phyloP scores from a whole-genome alignment of 1,284 basidiomycete species.

The Austropuccinia psidii region DNA sequence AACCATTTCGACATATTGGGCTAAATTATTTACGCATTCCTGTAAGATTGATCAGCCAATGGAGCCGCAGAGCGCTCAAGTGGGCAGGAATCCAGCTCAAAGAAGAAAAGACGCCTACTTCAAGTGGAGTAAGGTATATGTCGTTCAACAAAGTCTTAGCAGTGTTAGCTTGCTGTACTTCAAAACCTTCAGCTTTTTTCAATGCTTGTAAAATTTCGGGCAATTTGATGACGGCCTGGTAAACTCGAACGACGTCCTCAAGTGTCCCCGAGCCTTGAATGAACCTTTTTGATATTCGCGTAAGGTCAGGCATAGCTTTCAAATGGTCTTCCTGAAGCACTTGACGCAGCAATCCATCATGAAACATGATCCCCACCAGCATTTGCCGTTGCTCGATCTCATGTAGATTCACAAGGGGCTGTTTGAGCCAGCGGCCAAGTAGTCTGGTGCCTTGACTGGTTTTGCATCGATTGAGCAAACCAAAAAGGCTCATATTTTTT shows the following conservation, averaged over 20 bases:
- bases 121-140: background rate
- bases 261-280: slow-evolving; percentile 73
- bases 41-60: slow-evolving; percentile 45
- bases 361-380: slow-evolving; percentile 77
- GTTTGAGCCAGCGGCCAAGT: slow-evolving; percentile 89
- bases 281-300: slow-evolving; percentile 85
- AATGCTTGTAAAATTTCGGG: slow-evolving; percentile 62
- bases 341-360: slow-evolving; percentile 65
- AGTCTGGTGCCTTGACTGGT: slow-evolving; percentile 90
- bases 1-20: slow-evolving; percentile 84
- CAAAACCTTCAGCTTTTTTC: slow-evolving; percentile 54
- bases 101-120: background rate
- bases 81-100: too few relatives aligned
- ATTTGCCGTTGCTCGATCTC: slow-evolving; percentile 82
- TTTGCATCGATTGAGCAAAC: slow-evolving; percentile 88
- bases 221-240: slow-evolving; percentile 76
- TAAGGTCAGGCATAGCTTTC: slow-evolving; percentile 87
- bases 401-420: slow-evolving; percentile 87
- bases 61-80: too few relatives aligned
- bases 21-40: slow-evolving; percentile 60
- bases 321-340: slow-evolving; percentile 78
- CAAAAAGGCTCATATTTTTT: slow-evolving; percentile 79
- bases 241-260: slow-evolving; percentile 92
- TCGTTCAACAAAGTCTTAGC: slow-evolving; percentile 10
- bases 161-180: slow-evolving; percentile 51